phyloP scores from a whole-genome alignment of 495 filamentous ascomycete species.

The Wilcoxina mikolae region DNA sequence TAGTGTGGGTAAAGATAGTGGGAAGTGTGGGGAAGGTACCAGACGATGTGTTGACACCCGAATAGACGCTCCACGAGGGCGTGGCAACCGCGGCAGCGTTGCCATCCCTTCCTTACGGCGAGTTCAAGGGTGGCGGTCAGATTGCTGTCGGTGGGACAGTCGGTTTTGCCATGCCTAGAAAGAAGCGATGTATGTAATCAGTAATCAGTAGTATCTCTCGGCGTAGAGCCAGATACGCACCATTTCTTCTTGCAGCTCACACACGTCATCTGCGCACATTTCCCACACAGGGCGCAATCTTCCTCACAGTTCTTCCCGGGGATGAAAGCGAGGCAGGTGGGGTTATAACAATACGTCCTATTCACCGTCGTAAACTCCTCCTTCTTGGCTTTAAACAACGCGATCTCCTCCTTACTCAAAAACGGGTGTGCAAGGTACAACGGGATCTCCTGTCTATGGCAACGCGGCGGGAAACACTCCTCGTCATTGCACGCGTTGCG shows the following conservation, averaged over 20 bases:
- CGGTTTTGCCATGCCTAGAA: conserved; percentile 9
- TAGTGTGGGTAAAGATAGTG: background rate
- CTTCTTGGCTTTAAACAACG: conserved; percentile 29
- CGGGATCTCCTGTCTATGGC: conserved; percentile 33
- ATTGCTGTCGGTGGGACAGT: conserved; percentile 34
- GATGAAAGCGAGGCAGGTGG: conserved; percentile 34
- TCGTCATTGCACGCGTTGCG: conserved; percentile 16
- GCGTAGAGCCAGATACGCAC: no score
- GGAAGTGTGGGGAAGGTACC: conserved; percentile 9
- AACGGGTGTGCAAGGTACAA: conserved; percentile 22
- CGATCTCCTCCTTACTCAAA: conserved; percentile 21
- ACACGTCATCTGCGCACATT: conserved; percentile 19
- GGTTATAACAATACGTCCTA: conserved; percentile 33
- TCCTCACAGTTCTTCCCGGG: conserved; percentile 17
- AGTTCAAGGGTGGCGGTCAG: conserved; percentile 30
- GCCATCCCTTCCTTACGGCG: conserved; percentile 33
- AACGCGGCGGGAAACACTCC: conserved; percentile 34
- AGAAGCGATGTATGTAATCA: no score
- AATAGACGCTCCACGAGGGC: conserved; percentile 31
- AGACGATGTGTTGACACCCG: conserved; percentile 38
- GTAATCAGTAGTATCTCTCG: no score
- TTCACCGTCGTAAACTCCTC: conserved; percentile 32
- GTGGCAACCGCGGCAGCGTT: conserved; percentile 32
- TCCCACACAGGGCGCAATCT: conserved; percentile 28
- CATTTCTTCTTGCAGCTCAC: background rate